Evolutionary conservation across 129 eudicot genomes (phyloP).

Genomic region (Rutidosis leptorrhynchoides): DNA sequence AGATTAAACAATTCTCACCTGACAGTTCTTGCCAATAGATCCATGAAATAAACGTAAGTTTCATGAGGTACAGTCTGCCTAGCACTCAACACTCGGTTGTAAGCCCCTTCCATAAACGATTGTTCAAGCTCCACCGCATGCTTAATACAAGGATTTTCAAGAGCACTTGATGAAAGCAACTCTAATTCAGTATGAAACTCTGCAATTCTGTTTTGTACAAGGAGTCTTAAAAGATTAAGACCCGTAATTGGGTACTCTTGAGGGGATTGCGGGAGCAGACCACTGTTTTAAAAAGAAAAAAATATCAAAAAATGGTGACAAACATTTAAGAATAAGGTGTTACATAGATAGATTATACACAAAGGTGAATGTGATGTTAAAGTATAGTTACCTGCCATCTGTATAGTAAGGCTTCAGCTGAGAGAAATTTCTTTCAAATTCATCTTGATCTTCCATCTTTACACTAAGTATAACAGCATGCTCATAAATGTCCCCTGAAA

Average conservation of each 20-base stretch:
- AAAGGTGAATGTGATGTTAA: background rate
- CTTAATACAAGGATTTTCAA: slow-evolving; percentile 78
- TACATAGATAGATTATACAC: slow-evolving; percentile 3
- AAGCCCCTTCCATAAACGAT: slow-evolving; percentile 94
- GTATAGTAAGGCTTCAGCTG: slow-evolving; percentile 97
- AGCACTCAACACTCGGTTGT: slow-evolving; percentile 89
- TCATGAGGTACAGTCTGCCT: slow-evolving; percentile 94
- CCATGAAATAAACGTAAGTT: slow-evolving; percentile 88
- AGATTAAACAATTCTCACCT: slow-evolving; percentile 41
- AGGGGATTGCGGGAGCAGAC: slow-evolving; percentile 67
- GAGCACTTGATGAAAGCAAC: slow-evolving; percentile 68
- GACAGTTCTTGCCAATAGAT: slow-evolving; percentile 82
- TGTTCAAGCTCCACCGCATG: slow-evolving; percentile 97
- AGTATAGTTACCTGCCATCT: slow-evolving; percentile 63
- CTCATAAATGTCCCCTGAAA: slow-evolving; percentile 86
- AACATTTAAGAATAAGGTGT: background rate
- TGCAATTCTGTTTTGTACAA: slow-evolving; percentile 90
- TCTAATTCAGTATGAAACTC: slow-evolving; percentile 95
- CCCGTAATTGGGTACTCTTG: slow-evolving; percentile 91
- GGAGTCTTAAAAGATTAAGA: slow-evolving; percentile 92
- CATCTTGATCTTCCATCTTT: slow-evolving; percentile 89
- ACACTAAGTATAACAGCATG: slow-evolving; percentile 92
- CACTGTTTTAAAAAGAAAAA: slow-evolving; percentile 47
- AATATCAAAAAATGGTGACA: background rate
- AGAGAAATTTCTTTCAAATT: slow-evolving; percentile 93